These are phyloP conservation scores for Cladophialophora exuberans DNA, from an alignment of 2,329 filamentous ascomycete species.

Conservation along the genomic window DNA sequence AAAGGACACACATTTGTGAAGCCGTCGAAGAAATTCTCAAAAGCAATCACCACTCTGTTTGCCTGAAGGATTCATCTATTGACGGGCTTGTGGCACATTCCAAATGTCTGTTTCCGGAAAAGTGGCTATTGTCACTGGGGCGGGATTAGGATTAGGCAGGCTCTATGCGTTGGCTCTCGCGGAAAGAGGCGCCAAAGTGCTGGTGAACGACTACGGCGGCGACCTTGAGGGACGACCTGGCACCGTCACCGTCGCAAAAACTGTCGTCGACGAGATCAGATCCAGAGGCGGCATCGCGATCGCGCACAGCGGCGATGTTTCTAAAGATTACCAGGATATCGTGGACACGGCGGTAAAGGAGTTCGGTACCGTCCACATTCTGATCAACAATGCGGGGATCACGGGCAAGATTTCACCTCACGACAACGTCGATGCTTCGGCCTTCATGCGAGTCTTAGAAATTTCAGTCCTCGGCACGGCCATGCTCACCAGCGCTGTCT, in stretches of 20 bases:
- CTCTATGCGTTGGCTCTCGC: conserved; percentile 40
- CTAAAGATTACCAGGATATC: conserved; percentile 43
- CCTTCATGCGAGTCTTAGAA: conserved; percentile 22
- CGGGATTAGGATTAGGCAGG: conserved; percentile 39
- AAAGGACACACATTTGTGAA: too few species aligned
- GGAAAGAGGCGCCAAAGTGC: conserved; percentile 35
- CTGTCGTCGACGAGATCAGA: conserved; percentile 59
- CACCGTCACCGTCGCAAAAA: conserved; percentile 60
- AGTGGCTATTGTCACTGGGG: conserved; percentile 42
- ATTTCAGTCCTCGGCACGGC: conserved; percentile 18
- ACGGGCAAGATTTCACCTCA: conserved; percentile 35
- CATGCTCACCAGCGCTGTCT: conserved; percentile 18
- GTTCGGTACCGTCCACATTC: conserved; percentile 49
- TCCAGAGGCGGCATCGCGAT: conserved; percentile 90
- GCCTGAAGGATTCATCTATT: too few species aligned
- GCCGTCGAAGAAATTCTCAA: too few species aligned
- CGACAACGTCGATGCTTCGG: conserved; percentile 13
- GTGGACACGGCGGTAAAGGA: conserved; percentile 40
- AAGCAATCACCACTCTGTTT: too few species aligned
- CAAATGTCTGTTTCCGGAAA: conserved; percentile 35
- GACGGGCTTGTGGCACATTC: too few species aligned
- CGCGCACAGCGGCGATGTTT: conserved; percentile 81
- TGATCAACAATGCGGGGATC: conserved; percentile 59
- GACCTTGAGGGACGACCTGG: conserved; percentile 56
- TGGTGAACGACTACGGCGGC: conserved; percentile 44